These are phyloP conservation scores for Pezicula neosporulosa DNA, from an alignment of 2,329 filamentous ascomycete genomes.

Conservation along the genomic window DNA sequence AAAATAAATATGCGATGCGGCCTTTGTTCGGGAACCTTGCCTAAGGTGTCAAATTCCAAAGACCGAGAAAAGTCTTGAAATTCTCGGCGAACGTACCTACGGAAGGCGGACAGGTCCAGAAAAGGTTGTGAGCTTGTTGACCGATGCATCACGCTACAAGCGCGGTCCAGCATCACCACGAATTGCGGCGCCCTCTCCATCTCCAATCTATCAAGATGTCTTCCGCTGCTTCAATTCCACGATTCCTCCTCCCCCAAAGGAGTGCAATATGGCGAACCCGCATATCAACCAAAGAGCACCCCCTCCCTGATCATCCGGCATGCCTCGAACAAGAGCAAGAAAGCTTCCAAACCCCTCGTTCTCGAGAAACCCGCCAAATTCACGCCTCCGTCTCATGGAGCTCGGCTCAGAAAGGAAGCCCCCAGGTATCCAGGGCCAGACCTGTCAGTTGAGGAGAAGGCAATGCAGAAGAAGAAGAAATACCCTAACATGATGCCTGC, in stretches of 20 bases:
- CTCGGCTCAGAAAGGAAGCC: slow-evolving; percentile 55
- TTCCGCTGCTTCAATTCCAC: slow-evolving; percentile 52
- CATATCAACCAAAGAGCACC: slow-evolving; percentile 25
- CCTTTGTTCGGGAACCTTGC: no score
- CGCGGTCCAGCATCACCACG: no score
- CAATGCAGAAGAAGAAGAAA: slow-evolving; percentile 62
- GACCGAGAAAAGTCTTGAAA: background rate
- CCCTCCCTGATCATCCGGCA: slow-evolving; percentile 20
- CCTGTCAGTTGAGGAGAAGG: slow-evolving; percentile 61
- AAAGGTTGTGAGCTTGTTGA: no score
- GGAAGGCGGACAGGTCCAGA: no score
- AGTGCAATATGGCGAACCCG: slow-evolving; percentile 48
- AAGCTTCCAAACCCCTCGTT: slow-evolving; percentile 53
- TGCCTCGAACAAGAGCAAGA: slow-evolving; percentile 28
- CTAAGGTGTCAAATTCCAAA: no score
- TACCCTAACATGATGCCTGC: slow-evolving; percentile 92
- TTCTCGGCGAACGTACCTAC: no score
- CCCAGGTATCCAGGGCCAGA: slow-evolving; percentile 70
- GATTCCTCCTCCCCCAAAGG: slow-evolving; percentile 64
- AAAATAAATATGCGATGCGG: no score
- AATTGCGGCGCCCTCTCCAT: no score
- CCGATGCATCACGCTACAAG: no score
- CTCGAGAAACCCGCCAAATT: slow-evolving; percentile 88
- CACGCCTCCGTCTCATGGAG: slow-evolving; percentile 85
- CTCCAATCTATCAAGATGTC: slow-evolving; percentile 17